Base-by-base conservation (phyloP, 1,139 yeast species). In the Protomyces pachydermus region DNA sequence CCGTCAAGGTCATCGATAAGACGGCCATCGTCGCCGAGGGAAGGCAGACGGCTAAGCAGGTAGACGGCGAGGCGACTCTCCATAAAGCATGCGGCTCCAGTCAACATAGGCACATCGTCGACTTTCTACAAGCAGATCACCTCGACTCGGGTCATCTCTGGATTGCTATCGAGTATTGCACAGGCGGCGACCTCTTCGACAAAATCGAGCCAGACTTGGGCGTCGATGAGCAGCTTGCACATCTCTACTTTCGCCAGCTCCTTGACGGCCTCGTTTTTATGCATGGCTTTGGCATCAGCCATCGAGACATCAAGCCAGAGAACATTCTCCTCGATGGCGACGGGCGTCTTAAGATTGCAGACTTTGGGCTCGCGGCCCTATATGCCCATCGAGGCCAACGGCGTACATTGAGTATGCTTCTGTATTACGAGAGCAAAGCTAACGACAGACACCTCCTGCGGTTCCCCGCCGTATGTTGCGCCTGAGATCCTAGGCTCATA, bases 271-370 rank as follows among this genome's bases (percentile, higher is more conserved):
- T 84, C 16, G 77, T 76, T 4, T 83, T 79, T 69, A 72, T 89
- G 51, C 97, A 90, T 72, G 78, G 80, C 2, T 81, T 80, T 60
- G 90, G 93, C 61, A 87, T 90, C 52, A 91, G 95, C 3, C 97
- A 90, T 76, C 75, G 97, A 68, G 70, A 90, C 72, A 87, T 91
- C 65, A 90, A 90, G 72, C 97, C 97, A 0, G 97, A 90, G 71
- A 90, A 90, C 72, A 83, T 90, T n/a, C 77, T 91, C 39, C 76
- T 91, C 20, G 96, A 90, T 72, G 77, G 77, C 35, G 82, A 82
- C 64, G 85, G 84, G 3, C 87, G 87, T 71, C 73, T 86, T 68
- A 85, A 85, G 71, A 74, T 86, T 18, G 84, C 87, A 1, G 90
- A 85, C 73, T 85, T 85, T 74, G 90, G 91, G 0, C 73, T 85